Conservation (phyloP, 2,329 filamentous ascomycete genomes). For the Dactylellina cionopaga region DNA sequence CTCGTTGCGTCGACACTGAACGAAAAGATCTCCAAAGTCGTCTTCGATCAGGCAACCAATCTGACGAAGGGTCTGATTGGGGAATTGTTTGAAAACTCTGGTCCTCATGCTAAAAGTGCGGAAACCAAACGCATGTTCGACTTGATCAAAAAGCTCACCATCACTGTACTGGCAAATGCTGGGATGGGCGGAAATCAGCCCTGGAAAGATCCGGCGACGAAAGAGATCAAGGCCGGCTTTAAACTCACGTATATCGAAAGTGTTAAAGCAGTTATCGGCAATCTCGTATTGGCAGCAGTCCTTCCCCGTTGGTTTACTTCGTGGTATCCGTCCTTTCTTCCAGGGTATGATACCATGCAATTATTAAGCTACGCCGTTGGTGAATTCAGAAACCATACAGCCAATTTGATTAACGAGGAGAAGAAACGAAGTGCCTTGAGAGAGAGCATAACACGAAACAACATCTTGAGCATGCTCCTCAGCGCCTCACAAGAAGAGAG, state of each 20-base stretch:
- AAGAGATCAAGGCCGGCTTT: constrained; percentile 54
- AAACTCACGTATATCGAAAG: constrained; percentile 58
- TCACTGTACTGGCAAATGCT: constrained; percentile 58
- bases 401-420: constrained; percentile 22
- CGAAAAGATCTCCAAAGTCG: constrained; percentile 58
- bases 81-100: constrained; percentile 52
- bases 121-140: constrained; percentile 56
- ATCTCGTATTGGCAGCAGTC: constrained; percentile 16
- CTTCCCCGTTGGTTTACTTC: constrained; percentile 26
- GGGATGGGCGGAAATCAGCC: constrained; percentile 58
- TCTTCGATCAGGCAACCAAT: constrained; percentile 57
- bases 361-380: constrained; percentile 13
- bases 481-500: constrained; percentile 57
- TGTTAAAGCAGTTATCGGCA: constrained; percentile 18
- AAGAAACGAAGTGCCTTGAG: constrained; percentile 27
- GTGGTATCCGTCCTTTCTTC: constrained; percentile 24
- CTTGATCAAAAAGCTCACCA: constrained; percentile 59
- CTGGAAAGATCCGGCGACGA: constrained; percentile 22
- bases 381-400: constrained; percentile 28
- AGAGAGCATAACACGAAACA: constrained; percentile 56
- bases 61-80: constrained; percentile 57
- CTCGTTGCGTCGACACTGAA: constrained; percentile 58
- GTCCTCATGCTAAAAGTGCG: background rate
- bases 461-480: constrained; percentile 58
- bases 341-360: constrained; percentile 29